Evolutionary conservation across 1,139 yeast genomes (phyloP).

Genomic region (Yamadazyma triangularis): DNA sequence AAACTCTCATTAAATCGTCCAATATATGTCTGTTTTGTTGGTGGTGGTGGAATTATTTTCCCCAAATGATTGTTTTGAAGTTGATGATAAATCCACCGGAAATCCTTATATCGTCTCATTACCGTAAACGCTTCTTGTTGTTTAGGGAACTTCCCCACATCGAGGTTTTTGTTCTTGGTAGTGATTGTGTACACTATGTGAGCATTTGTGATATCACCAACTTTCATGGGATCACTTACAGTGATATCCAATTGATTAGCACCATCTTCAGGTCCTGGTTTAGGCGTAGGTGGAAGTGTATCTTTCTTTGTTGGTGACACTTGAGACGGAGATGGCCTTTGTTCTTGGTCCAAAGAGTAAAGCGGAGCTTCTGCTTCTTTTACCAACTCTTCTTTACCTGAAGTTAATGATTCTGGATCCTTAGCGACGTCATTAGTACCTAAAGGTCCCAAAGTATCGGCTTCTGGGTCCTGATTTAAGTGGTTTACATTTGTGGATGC

Average conservation of each 20-base stretch:
- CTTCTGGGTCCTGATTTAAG: too few species aligned
- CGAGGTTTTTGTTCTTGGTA: slow-evolving; percentile 51
- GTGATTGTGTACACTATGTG: slow-evolving; percentile 84
- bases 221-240: slow-evolving; percentile 89
- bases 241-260: slow-evolving; percentile 54
- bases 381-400: slow-evolving; percentile 22
- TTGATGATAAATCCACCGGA: slow-evolving; percentile 86
- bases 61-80: slow-evolving; percentile 87
- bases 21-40: slow-evolving; percentile 83
- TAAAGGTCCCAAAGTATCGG: slow-evolving; percentile 39
- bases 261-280: slow-evolving; percentile 2
- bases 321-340: too few species aligned
- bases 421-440: slow-evolving; percentile 18
- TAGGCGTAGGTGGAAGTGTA: too few species aligned
- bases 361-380: slow-evolving; percentile 49
- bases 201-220: slow-evolving; percentile 84
- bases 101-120: slow-evolving; percentile 76
- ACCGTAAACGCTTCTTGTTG: slow-evolving; percentile 55
- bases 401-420: slow-evolving; percentile 13
- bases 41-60: slow-evolving; percentile 91
- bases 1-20: slow-evolving; percentile 87
- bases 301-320: too few species aligned
- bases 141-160: slow-evolving; percentile 12
- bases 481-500: slow-evolving; percentile 30
- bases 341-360: slow-evolving; percentile 37